Conservation (phyloP, 805 yeast genomes). For the Metschnikowia matae region DNA sequence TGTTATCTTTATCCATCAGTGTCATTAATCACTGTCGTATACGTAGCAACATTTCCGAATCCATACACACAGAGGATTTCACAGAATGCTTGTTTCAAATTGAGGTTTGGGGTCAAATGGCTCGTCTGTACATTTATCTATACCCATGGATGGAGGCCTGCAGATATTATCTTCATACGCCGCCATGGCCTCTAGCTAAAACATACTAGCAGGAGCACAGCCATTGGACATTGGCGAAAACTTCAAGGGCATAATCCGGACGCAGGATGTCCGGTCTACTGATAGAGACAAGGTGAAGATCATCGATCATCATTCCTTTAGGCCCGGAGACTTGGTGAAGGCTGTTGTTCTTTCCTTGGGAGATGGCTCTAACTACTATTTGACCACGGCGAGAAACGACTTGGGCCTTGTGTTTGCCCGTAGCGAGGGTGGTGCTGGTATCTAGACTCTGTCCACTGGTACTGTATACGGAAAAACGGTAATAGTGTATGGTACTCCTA, state of each 20-base stretch:
- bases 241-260: slow-evolving; percentile 78
- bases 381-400: slow-evolving; percentile 86
- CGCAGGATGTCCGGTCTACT: slow-evolving; percentile 86
- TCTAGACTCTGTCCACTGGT: too few species aligned
- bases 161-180: slow-evolving; percentile 35
- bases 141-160: slow-evolving; percentile 53
- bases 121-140: slow-evolving; percentile 32
- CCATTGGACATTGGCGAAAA: slow-evolving; percentile 80
- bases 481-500: too few species aligned
- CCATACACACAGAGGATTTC: slow-evolving; percentile 70
- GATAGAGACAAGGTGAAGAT: slow-evolving; percentile 85
- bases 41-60: slow-evolving; percentile 50
- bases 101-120: slow-evolving; percentile 63
- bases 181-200: slow-evolving; percentile 39
- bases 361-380: slow-evolving; percentile 87
- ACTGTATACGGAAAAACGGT: too few species aligned
- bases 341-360: slow-evolving; percentile 85
- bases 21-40: too few species aligned
- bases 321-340: slow-evolving; percentile 89
- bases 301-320: slow-evolving; percentile 69
- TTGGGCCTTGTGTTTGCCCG: slow-evolving; percentile 91
- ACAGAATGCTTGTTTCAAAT: slow-evolving; percentile 66
- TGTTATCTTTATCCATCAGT: too few species aligned
- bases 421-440: slow-evolving; percentile 65
- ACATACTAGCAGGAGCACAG: slow-evolving; percentile 30